phyloP scores from a whole-genome alignment of 2,329 filamentous ascomycete species.

The Botrytis squamosa region DNA sequence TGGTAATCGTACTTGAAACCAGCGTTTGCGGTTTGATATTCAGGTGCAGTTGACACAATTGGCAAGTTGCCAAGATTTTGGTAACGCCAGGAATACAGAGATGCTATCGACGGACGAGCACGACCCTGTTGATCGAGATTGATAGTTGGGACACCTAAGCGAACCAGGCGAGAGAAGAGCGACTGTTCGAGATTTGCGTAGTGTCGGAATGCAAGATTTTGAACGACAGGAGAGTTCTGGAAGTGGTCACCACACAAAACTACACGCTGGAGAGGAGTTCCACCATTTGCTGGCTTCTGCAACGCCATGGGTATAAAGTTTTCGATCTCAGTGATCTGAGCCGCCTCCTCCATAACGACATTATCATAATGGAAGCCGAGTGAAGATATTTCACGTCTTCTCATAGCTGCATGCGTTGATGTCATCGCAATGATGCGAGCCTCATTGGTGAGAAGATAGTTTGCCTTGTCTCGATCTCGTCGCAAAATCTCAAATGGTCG shows the following conservation, averaged over 20 bases:
- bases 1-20: conserved; percentile 94
- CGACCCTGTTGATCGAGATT: conserved; percentile 92
- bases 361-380: conserved; percentile 98
- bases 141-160: conserved; percentile 88
- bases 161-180: conserved; percentile 85
- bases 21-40: conserved; percentile 81
- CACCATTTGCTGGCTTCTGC: conserved; percentile 73
- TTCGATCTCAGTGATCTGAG: conserved; percentile 96
- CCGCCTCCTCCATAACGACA: conserved; percentile 96
- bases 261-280: conserved; percentile 78
- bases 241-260: conserved; percentile 94
- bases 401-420: conserved; percentile 94
- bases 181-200: conserved; percentile 97
- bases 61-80: conserved; percentile 75
- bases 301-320: conserved; percentile 94
- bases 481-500: conserved; percentile 92
- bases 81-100: conserved; percentile 93
- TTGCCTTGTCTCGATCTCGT: conserved; percentile 86
- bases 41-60: conserved; percentile 62
- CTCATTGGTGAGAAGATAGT: conserved; percentile 92
- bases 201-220: conserved; percentile 89
- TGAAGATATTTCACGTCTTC: conserved; percentile 81
- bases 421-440: conserved; percentile 99
- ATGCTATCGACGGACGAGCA: conserved; percentile 80
- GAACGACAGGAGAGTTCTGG: conserved; percentile 94